Evolutionary conservation across 2,329 filamentous ascomycete species (phyloP), one percentile per base, ranked within the genome.

Genomic region (Pseudopyrenochaeta lycopersici): DNA sequence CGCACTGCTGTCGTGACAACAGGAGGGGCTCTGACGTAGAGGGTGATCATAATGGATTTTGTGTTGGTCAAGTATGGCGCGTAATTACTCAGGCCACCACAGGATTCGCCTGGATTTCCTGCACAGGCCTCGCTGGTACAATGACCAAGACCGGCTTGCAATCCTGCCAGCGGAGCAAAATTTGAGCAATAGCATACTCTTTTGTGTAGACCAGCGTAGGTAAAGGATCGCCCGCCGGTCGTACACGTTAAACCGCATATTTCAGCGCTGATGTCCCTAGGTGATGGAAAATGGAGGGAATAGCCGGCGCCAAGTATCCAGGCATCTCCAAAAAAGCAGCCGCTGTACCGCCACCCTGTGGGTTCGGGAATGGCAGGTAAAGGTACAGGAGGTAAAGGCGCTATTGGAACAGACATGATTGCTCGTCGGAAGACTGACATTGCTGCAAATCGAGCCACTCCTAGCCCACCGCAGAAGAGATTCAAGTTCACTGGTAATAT

Each of bases 131-230:
- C 9, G 36, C 21, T 33, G 1, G 46, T 41, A 17, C 52, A 54
- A 32, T 50, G 46, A 4, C 46, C 52, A 7, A 42, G 10, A 12
- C 52, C 46, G 1, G 46, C 38, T 38, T 29, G 32, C 29, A 38
- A 11, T n/a, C 18, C 12, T n/a, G 20, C 6, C 7, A 29, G 9
- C 4, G 44, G 36, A 2, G 18, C 32, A 7, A 14, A 27, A 32
- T 39, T 54, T 4, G 52, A 54, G 43, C 52, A 54, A 21, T 43
- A 50, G 23, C 52, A 54, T 21, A 30, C 23, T 1, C 6, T 9
- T n/a, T n/a, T 46, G 17, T 40, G 46, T 2, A 54, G 15, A 11
- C 36, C 46, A 6, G 52, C 46, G 9, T 40, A 42, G 3, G 42
- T 39, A 15, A 40, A 46, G 7, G 15, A 9, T 32, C 31, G 32